A percentile compares a stretch with the other conserved stretches of the same genome.
phyloP scores from a whole-genome alignment of 2,329 filamentous ascomycete genomes.

The Geoglossum cookeanum region DNA sequence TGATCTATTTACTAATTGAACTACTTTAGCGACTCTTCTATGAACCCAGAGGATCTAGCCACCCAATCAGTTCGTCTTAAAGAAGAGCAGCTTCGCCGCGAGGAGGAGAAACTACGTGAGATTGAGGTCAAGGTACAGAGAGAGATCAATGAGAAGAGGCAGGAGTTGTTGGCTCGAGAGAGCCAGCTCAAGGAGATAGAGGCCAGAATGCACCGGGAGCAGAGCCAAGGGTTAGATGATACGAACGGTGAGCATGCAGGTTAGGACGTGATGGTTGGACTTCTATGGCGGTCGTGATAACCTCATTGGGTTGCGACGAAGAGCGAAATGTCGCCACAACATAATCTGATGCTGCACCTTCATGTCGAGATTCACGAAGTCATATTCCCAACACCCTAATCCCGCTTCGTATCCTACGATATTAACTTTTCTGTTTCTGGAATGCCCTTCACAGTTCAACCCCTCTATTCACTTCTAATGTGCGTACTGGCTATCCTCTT shows the following conservation, averaged over 20 bases:
- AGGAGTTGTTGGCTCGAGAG: slow-evolving; percentile 91
- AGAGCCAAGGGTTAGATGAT: slow-evolving; percentile 28
- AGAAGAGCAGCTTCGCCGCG: slow-evolving; percentile 96
- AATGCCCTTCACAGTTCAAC: neutral
- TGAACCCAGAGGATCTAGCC: slow-evolving; percentile 95
- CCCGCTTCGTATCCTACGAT: neutral
- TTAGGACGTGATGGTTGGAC: neutral
- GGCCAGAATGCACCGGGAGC: slow-evolving; percentile 85
- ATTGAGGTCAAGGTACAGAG: slow-evolving; percentile 99
- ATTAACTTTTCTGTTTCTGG: neutral
- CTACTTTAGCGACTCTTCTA: slow-evolving; percentile 50
- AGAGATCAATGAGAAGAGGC: slow-evolving; percentile 99
- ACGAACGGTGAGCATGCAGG: slow-evolving; percentile 9
- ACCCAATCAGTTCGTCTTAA: slow-evolving; percentile 96
- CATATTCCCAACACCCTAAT: neutral
- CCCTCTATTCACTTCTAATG: slow-evolving; percentile 1
- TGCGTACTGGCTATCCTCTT: neutral
- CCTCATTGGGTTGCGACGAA: neutral
- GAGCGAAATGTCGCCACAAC: neutral
- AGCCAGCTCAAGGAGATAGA: slow-evolving; percentile 98
- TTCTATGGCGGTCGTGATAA: neutral
- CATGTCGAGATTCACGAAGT: neutral
- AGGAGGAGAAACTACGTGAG: slow-evolving; percentile 99
- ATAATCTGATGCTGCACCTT: neutral
- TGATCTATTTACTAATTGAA: slow-evolving; percentile 16